Base-by-base conservation (phyloP, 805 yeast genomes). In the Wickerhamiella kazuoi region DNA sequence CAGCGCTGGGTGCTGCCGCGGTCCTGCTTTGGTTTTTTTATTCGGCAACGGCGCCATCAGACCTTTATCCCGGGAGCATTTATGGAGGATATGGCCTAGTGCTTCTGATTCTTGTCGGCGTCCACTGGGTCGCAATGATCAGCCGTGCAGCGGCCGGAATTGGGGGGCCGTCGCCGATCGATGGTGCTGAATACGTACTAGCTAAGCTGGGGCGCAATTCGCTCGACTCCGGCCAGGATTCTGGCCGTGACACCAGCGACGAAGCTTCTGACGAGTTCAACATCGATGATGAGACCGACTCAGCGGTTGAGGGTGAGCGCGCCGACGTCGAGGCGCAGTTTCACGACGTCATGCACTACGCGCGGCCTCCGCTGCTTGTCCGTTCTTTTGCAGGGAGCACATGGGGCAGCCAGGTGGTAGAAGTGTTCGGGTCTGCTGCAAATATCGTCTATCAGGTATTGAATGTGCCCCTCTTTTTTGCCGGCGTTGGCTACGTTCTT, bases 41-140 rank as follows among this genome's bases (percentile, higher is more conserved):
- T 51, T 68, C 72, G 31, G 55, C 62, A 3, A 62, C 76, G 15
- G 76, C 74, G 19, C 78, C 80, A 0, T 6, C 26, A 23, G 64
- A 68, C 40, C 61, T 82, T 49, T 87, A 82, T 54, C 94, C 94
- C 1, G 64, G 68, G 31, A 81, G 81, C 53, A 76, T 79, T 1
- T 84, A 84, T 57, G 60, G 71, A 13, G 69, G 67, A 50, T 73
- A 80, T 72, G 68, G 79, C 19, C 61, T 69, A 52, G 68, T 79
- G 9, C 57, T 83, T 42, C 57, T 77, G 9, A 53, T 76, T 37
- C 55, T 73, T 9, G 56, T 74, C 2, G 41, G 67, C 2, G 57
- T 63, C 2, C 94, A 81, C 46, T 71, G 68, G 51, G 44, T 63
- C 11, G 58, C 67, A 15, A 47, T 59, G 35, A 38, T 48, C 14